Evolutionary conservation across 768 basidiomycete genomes (phyloP).

Genomic region (Krasilnikovozyma curviuscula): DNA sequence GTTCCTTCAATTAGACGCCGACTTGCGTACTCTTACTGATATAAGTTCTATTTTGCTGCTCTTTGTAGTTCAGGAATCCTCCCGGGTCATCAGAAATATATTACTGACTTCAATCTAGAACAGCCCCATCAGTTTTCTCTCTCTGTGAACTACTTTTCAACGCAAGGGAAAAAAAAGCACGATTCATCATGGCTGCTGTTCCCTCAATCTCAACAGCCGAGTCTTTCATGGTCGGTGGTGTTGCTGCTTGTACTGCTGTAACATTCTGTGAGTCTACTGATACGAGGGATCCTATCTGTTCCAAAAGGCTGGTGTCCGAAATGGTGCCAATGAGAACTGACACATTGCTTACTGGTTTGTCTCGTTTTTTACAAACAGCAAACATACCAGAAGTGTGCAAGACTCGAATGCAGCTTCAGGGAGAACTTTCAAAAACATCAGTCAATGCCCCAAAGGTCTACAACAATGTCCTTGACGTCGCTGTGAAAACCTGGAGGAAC

Average conservation of each 20-base stretch:
- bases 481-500: constrained; percentile 61
- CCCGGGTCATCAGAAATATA: no score
- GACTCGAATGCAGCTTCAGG: constrained; percentile 87
- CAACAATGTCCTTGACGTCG: constrained; percentile 66
- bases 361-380: constrained; percentile 40
- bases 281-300: no score
- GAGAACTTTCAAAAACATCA: constrained; percentile 60
- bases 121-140: no score
- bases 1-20: no score
- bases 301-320: not conserved
- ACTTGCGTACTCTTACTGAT: no score
- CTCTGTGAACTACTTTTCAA: no score
- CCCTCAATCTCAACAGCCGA: constrained; percentile 43
- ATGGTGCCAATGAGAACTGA: not conserved
- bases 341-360: constrained; percentile 26
- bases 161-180: no score
- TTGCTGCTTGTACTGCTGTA: constrained; percentile 82
- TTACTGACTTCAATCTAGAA: no score
- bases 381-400: constrained; percentile 47
- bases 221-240: constrained; percentile 69
- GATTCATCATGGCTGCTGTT: no score
- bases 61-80: no score
- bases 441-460: constrained; percentile 44
- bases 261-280: constrained; percentile 12
- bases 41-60: no score